Conservation (phyloP, 176 grass and related monocot genomes). For the Raddia distichophylla region DNA sequence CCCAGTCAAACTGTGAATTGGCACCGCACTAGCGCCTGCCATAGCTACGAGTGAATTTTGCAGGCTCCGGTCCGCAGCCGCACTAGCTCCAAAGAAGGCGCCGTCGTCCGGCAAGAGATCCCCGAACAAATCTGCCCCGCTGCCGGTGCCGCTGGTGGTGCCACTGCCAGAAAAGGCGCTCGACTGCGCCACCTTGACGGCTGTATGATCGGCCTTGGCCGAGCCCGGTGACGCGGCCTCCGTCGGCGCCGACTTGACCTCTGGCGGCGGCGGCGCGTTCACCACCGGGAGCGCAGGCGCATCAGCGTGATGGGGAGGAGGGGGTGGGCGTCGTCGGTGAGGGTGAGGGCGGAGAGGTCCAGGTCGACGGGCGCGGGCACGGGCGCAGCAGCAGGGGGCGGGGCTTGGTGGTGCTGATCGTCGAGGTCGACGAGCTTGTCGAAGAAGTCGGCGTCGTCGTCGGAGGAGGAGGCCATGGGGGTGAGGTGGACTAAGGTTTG, state of each 20-base stretch:
- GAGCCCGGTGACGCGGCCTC: slow-evolving; percentile 41
- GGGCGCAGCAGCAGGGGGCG: background rate
- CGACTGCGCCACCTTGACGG: slow-evolving; percentile 88
- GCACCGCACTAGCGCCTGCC: background rate
- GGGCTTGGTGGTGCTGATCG: slow-evolving; percentile 49
- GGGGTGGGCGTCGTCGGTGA: background rate
- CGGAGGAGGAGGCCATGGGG: slow-evolving; percentile 36
- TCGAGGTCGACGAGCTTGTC: slow-evolving; percentile 82
- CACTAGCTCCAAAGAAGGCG: slow-evolving; percentile 9
- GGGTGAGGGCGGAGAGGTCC: slow-evolving; percentile 41
- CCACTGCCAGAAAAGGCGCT: slow-evolving; percentile 59
- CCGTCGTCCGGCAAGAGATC: slow-evolving; percentile 34
- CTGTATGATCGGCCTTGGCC: slow-evolving; percentile 36
- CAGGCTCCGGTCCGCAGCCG: background rate
- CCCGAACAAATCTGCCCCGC: slow-evolving; percentile 31
- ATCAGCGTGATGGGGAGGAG: background rate
- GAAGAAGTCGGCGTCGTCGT: slow-evolving; percentile 92
- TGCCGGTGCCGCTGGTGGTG: too few species aligned
- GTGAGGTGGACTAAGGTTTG: slow-evolving; percentile 19
- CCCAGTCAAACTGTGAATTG: background rate
- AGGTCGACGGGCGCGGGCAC: too few species aligned
- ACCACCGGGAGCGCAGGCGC: background rate
- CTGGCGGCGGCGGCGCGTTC: background rate
- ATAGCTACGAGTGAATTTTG: slow-evolving; percentile 7
- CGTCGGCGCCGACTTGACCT: background rate